Evolutionary conservation across 345 rosid species (phyloP).

Genomic region (Leavenworthia alabamica): DNA sequence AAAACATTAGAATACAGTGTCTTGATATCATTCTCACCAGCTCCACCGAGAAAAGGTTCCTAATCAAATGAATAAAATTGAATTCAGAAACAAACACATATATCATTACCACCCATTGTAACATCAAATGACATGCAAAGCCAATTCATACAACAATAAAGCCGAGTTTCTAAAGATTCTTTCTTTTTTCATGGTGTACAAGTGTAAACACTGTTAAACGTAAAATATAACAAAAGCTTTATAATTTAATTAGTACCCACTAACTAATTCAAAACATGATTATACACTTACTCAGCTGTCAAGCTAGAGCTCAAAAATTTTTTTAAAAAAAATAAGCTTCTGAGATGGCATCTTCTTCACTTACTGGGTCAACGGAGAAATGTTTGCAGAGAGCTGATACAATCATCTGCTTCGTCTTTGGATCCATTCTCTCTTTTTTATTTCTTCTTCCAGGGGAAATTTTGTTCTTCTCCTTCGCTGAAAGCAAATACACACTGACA

Average conservation of each 20-base stretch:
- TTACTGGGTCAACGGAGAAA: conserved; percentile 51
- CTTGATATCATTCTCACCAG: conserved; percentile 43
- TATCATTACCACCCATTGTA: neutral
- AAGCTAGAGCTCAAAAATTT: neutral
- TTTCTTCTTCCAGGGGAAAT: neutral
- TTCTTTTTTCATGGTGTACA: neutral
- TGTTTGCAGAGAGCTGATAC: conserved; percentile 52
- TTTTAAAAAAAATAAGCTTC: neutral
- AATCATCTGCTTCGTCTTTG: conserved; percentile 39
- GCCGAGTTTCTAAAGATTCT: neutral
- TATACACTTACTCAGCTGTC: neutral
- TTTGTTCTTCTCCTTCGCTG: neutral
- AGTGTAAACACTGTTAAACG: neutral
- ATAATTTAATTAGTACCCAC: neutral
- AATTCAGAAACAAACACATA: neutral
- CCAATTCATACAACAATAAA: neutral
- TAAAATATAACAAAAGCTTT: neutral
- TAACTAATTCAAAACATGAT: neutral
- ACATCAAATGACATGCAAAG: neutral
- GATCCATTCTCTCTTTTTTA: conserved; percentile 11
- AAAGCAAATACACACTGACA: neutral
- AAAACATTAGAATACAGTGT: conserved; percentile 42
- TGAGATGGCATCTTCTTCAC: conserved; percentile 8
- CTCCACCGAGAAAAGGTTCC: conserved; percentile 30
- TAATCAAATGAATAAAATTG: conserved; percentile 26